Conservation (phyloP, 495 filamentous ascomycete species). For the Xylaria palmicola region DNA sequence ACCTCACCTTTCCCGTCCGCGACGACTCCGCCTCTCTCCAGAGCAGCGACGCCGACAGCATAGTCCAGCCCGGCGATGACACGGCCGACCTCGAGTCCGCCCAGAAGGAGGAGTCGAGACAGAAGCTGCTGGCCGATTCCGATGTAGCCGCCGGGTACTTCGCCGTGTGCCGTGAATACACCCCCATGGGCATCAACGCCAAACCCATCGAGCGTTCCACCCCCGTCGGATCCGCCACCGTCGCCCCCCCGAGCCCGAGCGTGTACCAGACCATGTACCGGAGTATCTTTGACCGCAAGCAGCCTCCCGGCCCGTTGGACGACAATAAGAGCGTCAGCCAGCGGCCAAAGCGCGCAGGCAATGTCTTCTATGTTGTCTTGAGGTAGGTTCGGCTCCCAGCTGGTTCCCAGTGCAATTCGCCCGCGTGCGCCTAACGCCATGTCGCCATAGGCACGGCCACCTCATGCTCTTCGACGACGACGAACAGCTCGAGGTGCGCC, state of each 20-base stretch:
- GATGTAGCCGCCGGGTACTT: slow-evolving; percentile 93
- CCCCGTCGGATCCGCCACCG: slow-evolving; percentile 66
- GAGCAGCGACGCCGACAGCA: slow-evolving; percentile 33
- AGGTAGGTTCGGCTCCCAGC: slow-evolving; percentile 53
- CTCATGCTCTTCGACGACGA: slow-evolving; percentile 95
- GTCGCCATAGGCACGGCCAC: slow-evolving; percentile 73
- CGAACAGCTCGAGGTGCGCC: slow-evolving; percentile 86
- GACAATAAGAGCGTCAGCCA: slow-evolving; percentile 50
- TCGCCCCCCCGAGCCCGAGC: slow-evolving; percentile 75
- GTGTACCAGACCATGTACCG: slow-evolving; percentile 98
- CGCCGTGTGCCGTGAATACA: slow-evolving; percentile 89
- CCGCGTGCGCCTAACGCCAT: background rate
- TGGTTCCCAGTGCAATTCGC: background rate
- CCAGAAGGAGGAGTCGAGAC: slow-evolving; percentile 45
- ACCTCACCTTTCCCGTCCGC: slow-evolving; percentile 62
- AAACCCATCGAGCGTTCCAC: slow-evolving; percentile 87
- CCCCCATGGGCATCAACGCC: slow-evolving; percentile 84
- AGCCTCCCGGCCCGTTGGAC: slow-evolving; percentile 48
- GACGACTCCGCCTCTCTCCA: slow-evolving; percentile 27
- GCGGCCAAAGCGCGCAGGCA: slow-evolving; percentile 69
- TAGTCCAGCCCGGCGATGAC: slow-evolving; percentile 51
- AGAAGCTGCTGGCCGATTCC: slow-evolving; percentile 53
- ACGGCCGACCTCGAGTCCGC: slow-evolving; percentile 43
- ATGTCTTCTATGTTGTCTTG: slow-evolving; percentile 92
- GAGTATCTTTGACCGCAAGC: slow-evolving; percentile 88